Percentiles rank a stretch among this genome's conserved stretches.
Evolutionary conservation across 306 rosid species (phyloP).

Genomic region (Ormosia semicastrata): DNA sequence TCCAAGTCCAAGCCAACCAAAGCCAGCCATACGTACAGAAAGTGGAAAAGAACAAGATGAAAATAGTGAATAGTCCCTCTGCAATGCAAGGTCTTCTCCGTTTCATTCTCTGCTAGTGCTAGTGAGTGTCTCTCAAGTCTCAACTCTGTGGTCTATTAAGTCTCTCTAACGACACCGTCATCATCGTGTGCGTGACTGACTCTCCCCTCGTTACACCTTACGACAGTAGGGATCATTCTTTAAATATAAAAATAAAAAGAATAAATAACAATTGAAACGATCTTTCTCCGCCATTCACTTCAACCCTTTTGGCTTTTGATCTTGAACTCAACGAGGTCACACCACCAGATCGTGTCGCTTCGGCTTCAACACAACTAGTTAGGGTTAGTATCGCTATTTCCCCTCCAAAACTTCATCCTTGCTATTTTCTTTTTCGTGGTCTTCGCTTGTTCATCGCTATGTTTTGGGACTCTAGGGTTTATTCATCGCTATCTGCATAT

Average conservation of each 20-base stretch:
- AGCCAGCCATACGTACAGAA: not conserved
- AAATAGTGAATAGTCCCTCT: too few relatives aligned
- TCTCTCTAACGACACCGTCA: too few relatives aligned
- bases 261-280: too few relatives aligned
- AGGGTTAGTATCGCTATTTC: not conserved
- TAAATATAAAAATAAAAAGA: too few relatives aligned
- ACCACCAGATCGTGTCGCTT: not conserved
- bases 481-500: not conserved
- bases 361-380: not conserved
- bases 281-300: not conserved
- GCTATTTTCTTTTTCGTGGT: not conserved
- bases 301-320: not conserved
- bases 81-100: not conserved
- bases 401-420: not conserved
- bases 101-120: not conserved
- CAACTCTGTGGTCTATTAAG: too few relatives aligned
- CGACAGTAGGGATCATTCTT: too few relatives aligned
- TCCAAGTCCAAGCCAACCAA: not conserved
- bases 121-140: too few relatives aligned
- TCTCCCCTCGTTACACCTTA: not conserved
- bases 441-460: not conserved
- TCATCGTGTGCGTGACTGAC: too few relatives aligned
- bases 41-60: not conserved
- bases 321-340: not conserved
- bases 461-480: slow-evolving; percentile 21